These are phyloP conservation scores for Cladosporium sp. DNA, from an alignment of 2,329 filamentous ascomycete species.

Conservation along the genomic window DNA sequence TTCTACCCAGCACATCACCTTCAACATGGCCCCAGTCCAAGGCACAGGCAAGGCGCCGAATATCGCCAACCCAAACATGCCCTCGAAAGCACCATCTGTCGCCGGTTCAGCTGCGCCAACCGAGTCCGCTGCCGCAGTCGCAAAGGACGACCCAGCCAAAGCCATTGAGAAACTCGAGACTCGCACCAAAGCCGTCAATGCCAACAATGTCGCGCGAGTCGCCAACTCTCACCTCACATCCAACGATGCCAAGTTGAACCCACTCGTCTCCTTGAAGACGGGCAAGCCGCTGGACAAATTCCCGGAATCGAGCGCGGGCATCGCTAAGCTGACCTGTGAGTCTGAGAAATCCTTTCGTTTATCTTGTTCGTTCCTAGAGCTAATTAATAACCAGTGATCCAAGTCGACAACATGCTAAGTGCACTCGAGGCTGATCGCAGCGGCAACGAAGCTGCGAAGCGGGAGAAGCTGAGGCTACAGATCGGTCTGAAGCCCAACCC, in stretches of 20 bases:
- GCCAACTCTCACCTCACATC: slow-evolving; percentile 29
- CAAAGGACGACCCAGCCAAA: slow-evolving; percentile 23
- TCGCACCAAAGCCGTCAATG: slow-evolving; percentile 26
- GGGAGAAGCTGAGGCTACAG: slow-evolving; percentile 28
- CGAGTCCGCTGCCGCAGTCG: slow-evolving; percentile 15
- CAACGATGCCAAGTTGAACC: slow-evolving; percentile 28
- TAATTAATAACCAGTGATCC: slow-evolving; percentile 19
- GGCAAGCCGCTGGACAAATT: slow-evolving; percentile 30
- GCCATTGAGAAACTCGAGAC: slow-evolving; percentile 28
- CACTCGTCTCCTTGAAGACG: slow-evolving; percentile 29
- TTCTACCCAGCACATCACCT: too few species aligned
- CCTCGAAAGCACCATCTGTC: slow-evolving; percentile 15
- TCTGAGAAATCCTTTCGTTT: neutral
- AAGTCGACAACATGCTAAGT: slow-evolving; percentile 28
- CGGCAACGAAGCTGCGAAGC: slow-evolving; percentile 28
- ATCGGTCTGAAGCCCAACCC: slow-evolving; percentile 30
- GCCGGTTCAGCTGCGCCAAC: slow-evolving; percentile 10
- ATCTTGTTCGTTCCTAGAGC: neutral
- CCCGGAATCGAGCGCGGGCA: slow-evolving; percentile 27
- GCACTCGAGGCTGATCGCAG: slow-evolving; percentile 27
- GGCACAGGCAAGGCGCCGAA: slow-evolving; percentile 9
- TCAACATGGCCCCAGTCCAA: slow-evolving; percentile 9
- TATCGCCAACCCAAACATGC: slow-evolving; percentile 14
- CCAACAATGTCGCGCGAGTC: slow-evolving; percentile 31
- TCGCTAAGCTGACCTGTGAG: slow-evolving; percentile 28